Evolutionary conservation across 2,329 filamentous ascomycete genomes (phyloP).

Genomic region (Aureobasidium sp.): DNA sequence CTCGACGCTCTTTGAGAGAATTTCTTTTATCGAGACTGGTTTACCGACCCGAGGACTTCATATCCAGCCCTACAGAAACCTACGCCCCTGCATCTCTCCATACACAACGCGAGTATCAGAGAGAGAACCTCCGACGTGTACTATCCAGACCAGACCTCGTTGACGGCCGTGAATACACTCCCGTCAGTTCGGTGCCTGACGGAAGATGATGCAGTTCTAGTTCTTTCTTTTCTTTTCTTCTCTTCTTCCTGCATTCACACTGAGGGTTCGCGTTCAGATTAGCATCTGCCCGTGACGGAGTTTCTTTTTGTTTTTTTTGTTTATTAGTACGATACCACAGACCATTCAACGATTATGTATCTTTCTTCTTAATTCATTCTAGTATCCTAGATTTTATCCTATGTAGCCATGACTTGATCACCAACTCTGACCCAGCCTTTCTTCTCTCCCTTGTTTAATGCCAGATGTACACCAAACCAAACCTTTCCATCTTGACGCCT

Average conservation of each 20-base stretch:
- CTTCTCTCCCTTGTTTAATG: neutral
- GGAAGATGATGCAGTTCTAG: neutral
- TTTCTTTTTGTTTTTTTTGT: neutral
- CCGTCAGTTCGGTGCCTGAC: neutral
- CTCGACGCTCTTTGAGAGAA: neutral
- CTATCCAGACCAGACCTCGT: neutral
- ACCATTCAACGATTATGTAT: slow-evolving; percentile 9
- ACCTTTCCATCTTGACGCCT: slow-evolving; percentile 86
- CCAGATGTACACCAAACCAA: slow-evolving; percentile 83
- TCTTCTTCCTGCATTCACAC: neutral
- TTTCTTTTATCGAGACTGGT: neutral
- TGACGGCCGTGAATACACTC: neutral
- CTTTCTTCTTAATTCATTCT: neutral
- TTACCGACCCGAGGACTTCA: neutral
- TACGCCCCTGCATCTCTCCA: neutral
- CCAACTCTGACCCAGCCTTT: slow-evolving; percentile 25
- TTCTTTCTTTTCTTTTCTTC: neutral
- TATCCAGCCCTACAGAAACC: neutral
- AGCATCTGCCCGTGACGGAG: neutral
- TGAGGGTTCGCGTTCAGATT: neutral
- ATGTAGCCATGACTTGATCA: slow-evolving; percentile 22
- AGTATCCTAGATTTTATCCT: too few species aligned
- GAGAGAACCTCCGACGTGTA: neutral
- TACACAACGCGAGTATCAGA: too few species aligned
- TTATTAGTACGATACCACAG: slow-evolving; percentile 19